phyloP scores from a whole-genome alignment of 352 stramenopile genomes.

The Globisporangium radiosum region DNA sequence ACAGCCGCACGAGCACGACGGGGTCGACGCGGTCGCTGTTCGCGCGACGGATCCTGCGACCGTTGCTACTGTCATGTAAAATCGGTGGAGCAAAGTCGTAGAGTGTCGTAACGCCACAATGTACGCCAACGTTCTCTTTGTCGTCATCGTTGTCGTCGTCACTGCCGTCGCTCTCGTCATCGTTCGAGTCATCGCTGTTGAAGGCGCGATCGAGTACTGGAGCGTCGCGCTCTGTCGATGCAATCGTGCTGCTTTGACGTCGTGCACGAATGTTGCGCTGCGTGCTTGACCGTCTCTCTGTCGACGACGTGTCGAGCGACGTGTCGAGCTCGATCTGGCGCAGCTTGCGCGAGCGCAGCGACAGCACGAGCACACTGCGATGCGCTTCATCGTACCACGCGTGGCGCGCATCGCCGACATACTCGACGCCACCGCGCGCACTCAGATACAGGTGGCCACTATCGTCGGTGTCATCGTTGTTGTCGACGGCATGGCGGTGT shows the following conservation, averaged over 20 bases:
- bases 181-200: not conserved
- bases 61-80: conserved; percentile 3
- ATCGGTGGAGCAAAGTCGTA: conserved; percentile 29
- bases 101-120: conserved; percentile 20
- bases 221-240: conserved; percentile 6
- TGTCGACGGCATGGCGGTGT: not conserved
- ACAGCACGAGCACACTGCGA: conserved; percentile 43
- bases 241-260: not conserved
- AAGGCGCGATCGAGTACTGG: too few relatives aligned
- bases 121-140: not conserved
- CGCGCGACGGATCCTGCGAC: too few relatives aligned
- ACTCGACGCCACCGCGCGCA: conserved; percentile 35
- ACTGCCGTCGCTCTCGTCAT: not conserved
- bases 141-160: conserved; percentile 3
- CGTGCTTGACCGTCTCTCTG: not conserved
- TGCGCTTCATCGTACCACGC: conserved; percentile 58
- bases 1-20: conserved; percentile 42
- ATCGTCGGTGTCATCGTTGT: conserved; percentile 42
- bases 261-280: not conserved
- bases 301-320: not conserved
- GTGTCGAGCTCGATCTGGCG: conserved; percentile 35
- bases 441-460: conserved; percentile 60
- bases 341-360: conserved; percentile 21
- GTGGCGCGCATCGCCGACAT: conserved; percentile 22
- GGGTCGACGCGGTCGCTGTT: conserved; percentile 2